These are phyloP conservation scores for Wilcoxina mikolae DNA, from an alignment of 495 filamentous ascomycete genomes.

Conservation along the genomic window DNA sequence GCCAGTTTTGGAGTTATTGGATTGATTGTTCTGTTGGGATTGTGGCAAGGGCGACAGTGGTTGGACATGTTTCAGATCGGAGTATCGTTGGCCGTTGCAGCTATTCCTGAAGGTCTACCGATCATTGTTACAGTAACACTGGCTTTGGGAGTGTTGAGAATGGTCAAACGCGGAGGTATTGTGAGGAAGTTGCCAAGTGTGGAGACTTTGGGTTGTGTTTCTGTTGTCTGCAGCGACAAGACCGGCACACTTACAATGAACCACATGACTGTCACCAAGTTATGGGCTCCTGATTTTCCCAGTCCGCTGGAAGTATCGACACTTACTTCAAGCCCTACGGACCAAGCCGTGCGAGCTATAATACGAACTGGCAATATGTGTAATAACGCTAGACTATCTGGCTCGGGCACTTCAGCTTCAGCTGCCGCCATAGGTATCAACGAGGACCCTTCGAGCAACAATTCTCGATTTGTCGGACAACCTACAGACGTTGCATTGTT, in stretches of 20 bases:
- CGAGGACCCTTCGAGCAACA: constrained; percentile 30
- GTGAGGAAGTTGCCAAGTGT: constrained; percentile 91
- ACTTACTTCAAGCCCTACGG: constrained; percentile 35
- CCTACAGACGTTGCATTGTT: constrained; percentile 93
- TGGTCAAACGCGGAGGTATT: constrained; percentile 87
- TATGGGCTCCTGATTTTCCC: constrained; percentile 75
- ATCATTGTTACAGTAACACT: constrained; percentile 97
- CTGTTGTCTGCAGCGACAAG: constrained; percentile 97
- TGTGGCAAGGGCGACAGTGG: constrained; percentile 73
- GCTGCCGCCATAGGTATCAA: constrained; percentile 18
- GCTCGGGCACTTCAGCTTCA: constrained; percentile 20
- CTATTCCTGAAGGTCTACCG: constrained; percentile 90
- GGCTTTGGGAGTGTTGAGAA: constrained; percentile 82
- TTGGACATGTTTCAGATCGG: constrained; percentile 97
- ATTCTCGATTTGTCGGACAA: constrained; percentile 81
- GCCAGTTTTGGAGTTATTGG: constrained; percentile 90
- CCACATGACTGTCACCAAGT: constrained; percentile 93
- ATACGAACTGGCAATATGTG: constrained; percentile 87
- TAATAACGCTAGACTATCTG: constrained; percentile 75
- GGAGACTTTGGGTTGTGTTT: constrained; percentile 93
- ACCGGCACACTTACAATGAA: constrained; percentile 92
- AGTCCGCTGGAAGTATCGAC: constrained; percentile 44
- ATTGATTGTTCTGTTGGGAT: constrained; percentile 75
- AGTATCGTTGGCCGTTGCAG: constrained; percentile 89
- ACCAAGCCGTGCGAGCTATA: constrained; percentile 36